Base-by-base conservation (phyloP, 2,329 filamentous ascomycete genomes). In the Beauveria sp. region DNA sequence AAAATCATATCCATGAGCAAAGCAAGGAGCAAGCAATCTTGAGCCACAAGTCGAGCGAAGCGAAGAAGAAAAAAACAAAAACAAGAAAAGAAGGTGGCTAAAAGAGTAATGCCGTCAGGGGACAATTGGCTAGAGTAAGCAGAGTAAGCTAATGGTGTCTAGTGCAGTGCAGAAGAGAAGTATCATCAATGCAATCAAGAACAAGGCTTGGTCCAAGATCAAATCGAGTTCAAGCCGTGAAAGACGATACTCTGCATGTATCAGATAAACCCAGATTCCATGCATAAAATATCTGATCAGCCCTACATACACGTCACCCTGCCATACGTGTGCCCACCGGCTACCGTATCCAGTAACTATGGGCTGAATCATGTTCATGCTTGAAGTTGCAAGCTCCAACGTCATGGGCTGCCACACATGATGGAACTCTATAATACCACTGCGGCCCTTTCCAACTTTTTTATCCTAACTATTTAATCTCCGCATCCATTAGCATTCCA, bases 311-410 rank as follows among this genome's bases (percentile, higher is more conserved):
- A 42, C 56, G 45, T 58, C 56, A 50, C 53, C 53, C 34, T 34
- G n/a, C 10, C 20, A 5, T 20, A 28, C 42, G 10, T 42, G 28
- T 58, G 43, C n/a, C 28, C 54, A 46, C 45, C 56, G 46, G 56
- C 56, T 59, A 51, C 56, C 38, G 56, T 59, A 59, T 59, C 56
- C 56, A 59, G 45, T n/a, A 59, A 38, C 9, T 46, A 14, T 20
- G n/a, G 42, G 49, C 31, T 51, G 46, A 43, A 59, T 51, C 55
- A 28, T 31, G 22, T 26, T 58, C 22, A 5, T 20, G 22, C 28
- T 14, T 42, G 40, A 46, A 7, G 42, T 48, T 38, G 56, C 48
- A 48, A 52, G 38, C 46, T 51, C 12, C 50, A 53, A 61, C 59
- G 50, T 61, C 50, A 61, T 55, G 40, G 22, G 42, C 22, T n/a